Conservation (phyloP, 208 protist genomes). For the Angomonas ambiguus region DNA sequence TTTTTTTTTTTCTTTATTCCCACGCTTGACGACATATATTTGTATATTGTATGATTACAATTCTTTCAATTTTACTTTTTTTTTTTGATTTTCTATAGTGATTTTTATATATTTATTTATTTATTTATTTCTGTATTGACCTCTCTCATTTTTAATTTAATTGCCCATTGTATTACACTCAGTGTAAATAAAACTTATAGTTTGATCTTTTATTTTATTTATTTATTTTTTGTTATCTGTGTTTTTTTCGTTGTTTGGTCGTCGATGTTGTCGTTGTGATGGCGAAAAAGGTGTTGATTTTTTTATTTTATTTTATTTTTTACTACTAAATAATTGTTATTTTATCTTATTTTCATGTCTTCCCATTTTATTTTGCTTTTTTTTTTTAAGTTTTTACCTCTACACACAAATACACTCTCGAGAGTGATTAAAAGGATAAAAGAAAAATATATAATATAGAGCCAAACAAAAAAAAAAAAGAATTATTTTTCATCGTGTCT, state of each 20-base stretch:
- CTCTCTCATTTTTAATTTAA: neutral
- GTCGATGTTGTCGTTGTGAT: too few species aligned
- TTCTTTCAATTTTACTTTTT: neutral
- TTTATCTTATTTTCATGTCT: neutral
- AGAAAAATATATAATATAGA: neutral
- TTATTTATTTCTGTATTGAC: neutral
- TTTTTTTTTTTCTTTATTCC: conserved; percentile 7
- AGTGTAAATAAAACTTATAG: conserved; percentile 1
- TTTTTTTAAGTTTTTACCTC: neutral
- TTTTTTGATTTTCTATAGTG: neutral
- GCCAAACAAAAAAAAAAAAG: neutral
- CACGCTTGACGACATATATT: neutral
- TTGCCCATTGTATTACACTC: neutral
- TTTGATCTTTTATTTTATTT: neutral
- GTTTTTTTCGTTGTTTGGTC: too few species aligned
- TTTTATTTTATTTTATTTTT: conserved; percentile 10
- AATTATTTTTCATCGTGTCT: neutral
- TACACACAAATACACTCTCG: neutral
- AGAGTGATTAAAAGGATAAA: neutral
- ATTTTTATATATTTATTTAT: neutral
- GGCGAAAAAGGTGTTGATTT: too few species aligned
- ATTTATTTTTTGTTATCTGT: neutral
- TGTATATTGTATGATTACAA: neutral
- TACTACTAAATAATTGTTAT: conserved; percentile 6
- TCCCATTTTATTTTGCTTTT: conserved; percentile 7